phyloP scores from a whole-genome alignment of 108 stramenopile genomes.

The Fistulifera solaris region DNA sequence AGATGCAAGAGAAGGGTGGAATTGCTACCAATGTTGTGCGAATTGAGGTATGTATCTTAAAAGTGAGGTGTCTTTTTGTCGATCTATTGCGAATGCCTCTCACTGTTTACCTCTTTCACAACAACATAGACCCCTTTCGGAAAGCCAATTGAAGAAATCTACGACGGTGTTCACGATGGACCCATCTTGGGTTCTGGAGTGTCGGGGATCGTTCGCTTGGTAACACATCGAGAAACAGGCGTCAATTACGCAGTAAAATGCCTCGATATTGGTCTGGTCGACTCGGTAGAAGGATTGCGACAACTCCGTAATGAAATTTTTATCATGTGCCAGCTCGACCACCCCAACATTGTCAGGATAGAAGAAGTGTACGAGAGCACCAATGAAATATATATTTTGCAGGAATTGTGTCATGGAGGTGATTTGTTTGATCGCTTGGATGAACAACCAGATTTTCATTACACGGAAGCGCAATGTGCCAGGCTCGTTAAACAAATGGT shows the following conservation, averaged over 20 bases:
- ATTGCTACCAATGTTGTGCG: constrained; percentile 52
- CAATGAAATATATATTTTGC: constrained; percentile 67
- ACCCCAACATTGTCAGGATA: constrained; percentile 77
- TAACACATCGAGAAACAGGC: constrained; percentile 62
- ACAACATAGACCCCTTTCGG: constrained; percentile 37
- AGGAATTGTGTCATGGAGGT: constrained; percentile 65
- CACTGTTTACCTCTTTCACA: background rate
- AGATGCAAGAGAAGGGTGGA: constrained; percentile 3
- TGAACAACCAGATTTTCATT: constrained; percentile 71
- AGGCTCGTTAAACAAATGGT: constrained; percentile 79
- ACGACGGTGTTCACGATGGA: constrained; percentile 78
- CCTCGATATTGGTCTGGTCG: constrained; percentile 59
- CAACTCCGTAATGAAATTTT: constrained; percentile 73
- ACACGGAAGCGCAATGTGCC: constrained; percentile 72
- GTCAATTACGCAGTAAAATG: constrained; percentile 75
- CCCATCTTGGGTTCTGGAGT: constrained; percentile 65
- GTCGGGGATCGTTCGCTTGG: constrained; percentile 69
- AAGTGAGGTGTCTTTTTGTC: background rate
- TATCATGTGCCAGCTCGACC: constrained; percentile 86
- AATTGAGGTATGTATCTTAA: constrained; percentile 28
- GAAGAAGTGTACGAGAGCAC: constrained; percentile 76
- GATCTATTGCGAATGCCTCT: background rate
- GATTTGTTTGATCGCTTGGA: constrained; percentile 83
- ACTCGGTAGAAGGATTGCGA: constrained; percentile 42
- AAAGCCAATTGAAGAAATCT: constrained; percentile 72